phyloP scores from a whole-genome alignment of 495 filamentous ascomycete genomes.

The Penicillium bovifimosum region DNA sequence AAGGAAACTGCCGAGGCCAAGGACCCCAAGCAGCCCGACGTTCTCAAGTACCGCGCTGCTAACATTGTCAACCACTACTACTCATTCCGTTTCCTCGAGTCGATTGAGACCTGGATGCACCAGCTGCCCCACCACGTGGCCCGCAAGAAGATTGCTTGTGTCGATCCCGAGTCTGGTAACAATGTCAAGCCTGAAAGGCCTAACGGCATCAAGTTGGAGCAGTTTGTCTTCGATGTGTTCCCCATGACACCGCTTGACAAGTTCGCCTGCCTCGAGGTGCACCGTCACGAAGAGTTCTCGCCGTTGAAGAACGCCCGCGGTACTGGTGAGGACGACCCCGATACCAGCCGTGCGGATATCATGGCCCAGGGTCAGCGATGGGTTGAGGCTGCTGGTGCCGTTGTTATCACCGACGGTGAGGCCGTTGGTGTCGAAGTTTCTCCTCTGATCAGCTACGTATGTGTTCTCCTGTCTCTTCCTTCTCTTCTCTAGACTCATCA shows the following conservation, averaged over 20 bases:
- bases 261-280: constrained; percentile 94
- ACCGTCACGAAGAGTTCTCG: constrained; percentile 96
- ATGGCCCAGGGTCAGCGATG: constrained; percentile 82
- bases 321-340: constrained; percentile 87
- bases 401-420: constrained; percentile 63
- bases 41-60: constrained; percentile 93
- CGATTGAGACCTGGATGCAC: constrained; percentile 79
- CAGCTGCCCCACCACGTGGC: constrained; percentile 92
- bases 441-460: constrained; percentile 92
- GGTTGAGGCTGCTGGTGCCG: constrained; percentile 71
- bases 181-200: constrained; percentile 84
- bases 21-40: constrained; percentile 72
- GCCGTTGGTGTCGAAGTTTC: constrained; percentile 81
- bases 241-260: constrained; percentile 78
- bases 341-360: constrained; percentile 86
- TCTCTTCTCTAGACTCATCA: constrained; percentile 17
- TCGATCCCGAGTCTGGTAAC: constrained; percentile 69
- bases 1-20: constrained; percentile 76
- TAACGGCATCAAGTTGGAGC: constrained; percentile 98
- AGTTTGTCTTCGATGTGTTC: constrained; percentile 99
- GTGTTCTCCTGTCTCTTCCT: constrained; percentile 36
- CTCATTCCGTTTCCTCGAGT: constrained; percentile 86
- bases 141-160: constrained; percentile 94
- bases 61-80: constrained; percentile 99
- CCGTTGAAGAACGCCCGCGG: constrained; percentile 94